Evolutionary conservation across 768 basidiomycete species (phyloP), one percentile per base, ranked within the genome.

Genomic region (Rhizopogon roseolus): DNA sequence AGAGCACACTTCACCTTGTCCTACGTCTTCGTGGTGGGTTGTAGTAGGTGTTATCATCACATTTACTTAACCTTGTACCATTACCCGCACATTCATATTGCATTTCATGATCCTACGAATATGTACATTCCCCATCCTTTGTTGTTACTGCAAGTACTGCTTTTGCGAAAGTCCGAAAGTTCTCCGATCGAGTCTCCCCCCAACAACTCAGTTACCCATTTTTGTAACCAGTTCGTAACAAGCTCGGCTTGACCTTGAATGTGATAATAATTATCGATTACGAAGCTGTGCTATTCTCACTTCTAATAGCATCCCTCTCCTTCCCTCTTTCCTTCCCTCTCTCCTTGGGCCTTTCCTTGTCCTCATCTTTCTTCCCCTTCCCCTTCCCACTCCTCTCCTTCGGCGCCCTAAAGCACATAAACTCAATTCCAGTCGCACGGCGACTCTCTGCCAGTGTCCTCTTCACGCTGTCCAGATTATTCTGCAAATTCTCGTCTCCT

Each of bases 381-480:
- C 13, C 45, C 32, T 36, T 48, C 8, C 58, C 25, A 49, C 57
- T 43, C 57, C 67, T 72, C 36, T 70, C 65, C 68, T 88, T 90
- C 10, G 84, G 79, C 63, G 82, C 82, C 58, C 86, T 81, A 78
- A 98, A 96, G 73, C 96, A 98, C 66, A 98, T 72, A 60, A 97
- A 98, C 66, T 97, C 93, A 52, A 97, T 88, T 6, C 90, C 91
- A 5, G 97, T 98, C 48, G 93, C 90, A 50, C 90, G 80, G 41
- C 94, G 81, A 25, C 91, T 88, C 56, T 96, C 93, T 39, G 85
- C 84, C 53, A 98, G 72, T 22, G 88, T 93, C 75, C 86, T 89
- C 76, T 95, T 95, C 53, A 99, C 88, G 9, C 87, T 85, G 62
- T 98, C 93, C 50, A 99, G 77, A 63, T 93, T 88, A 17, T 75